Evolutionary conservation across 345 rosid species (phyloP).

Genomic region (Microthlaspi erraticum): DNA sequence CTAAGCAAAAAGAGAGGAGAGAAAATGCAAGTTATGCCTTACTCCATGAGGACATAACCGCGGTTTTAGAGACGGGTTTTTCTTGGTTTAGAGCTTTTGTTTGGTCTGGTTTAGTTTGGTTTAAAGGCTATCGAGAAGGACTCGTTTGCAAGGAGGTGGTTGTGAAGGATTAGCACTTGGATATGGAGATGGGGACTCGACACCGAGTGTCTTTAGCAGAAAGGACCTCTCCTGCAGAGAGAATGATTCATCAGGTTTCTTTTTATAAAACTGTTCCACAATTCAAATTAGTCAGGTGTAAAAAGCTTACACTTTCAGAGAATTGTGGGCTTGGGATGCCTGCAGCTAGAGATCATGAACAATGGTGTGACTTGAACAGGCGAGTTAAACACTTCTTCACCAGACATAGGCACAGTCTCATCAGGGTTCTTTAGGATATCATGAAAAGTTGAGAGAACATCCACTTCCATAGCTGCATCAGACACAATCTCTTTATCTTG

Average conservation of each 20-base stretch:
- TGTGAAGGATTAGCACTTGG: constrained; percentile 62
- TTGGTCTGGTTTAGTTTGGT: constrained; percentile 41
- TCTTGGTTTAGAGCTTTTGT: constrained; percentile 11
- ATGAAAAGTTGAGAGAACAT: constrained; percentile 47
- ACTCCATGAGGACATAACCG: constrained; percentile 45
- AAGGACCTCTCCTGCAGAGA: constrained; percentile 88
- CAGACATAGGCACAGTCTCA: constrained; percentile 54
- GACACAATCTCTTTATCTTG: constrained; percentile 52
- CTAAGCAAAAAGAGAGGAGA: constrained; percentile 34
- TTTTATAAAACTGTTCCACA: neutral
- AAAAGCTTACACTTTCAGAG: constrained; percentile 91
- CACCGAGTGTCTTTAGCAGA: constrained; percentile 88
- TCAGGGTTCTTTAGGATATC: constrained; percentile 49
- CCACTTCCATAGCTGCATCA: constrained; percentile 49
- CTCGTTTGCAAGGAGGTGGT: constrained; percentile 96
- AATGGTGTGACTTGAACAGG: constrained; percentile 89
- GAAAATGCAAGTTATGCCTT: constrained; percentile 37
- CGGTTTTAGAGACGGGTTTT: neutral
- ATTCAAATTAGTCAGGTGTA: neutral
- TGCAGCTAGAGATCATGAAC: constrained; percentile 97
- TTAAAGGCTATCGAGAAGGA: constrained; percentile 90
- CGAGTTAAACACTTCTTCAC: constrained; percentile 67
- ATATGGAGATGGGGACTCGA: constrained; percentile 72
- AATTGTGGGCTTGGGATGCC: constrained; percentile 96
- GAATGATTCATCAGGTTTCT: constrained; percentile 38